Conservation (phyloP, 805 yeast species). For the Sugiyamaella qingdaonensis region DNA sequence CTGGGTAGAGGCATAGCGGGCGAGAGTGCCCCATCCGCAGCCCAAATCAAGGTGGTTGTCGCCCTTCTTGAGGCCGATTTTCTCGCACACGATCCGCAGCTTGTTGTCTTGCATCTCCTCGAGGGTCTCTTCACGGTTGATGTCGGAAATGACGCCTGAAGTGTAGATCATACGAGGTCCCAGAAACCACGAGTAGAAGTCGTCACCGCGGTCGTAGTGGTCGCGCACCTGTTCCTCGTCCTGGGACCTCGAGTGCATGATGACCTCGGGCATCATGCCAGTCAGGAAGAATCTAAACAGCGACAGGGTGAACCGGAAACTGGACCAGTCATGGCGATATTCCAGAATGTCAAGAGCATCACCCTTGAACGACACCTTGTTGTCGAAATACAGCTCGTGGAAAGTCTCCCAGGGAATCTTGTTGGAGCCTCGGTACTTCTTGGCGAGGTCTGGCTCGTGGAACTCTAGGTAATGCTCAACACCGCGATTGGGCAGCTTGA, state of each 20-base stretch:
- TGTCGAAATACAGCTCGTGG: constrained; percentile 80
- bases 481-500: constrained; percentile 67
- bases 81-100: constrained; percentile 80
- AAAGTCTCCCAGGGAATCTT: constrained; percentile 92
- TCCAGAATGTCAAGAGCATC: constrained; percentile 81
- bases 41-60: constrained; percentile 81
- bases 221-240: constrained; percentile 96
- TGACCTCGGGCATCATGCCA: constrained; percentile 90
- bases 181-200: constrained; percentile 87
- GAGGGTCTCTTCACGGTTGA: constrained; percentile 63
- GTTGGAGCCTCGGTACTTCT: constrained; percentile 63
- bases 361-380: constrained; percentile 82
- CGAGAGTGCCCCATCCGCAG: constrained; percentile 96
- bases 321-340: constrained; percentile 88
- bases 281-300: constrained; percentile 76
- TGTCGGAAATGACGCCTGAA: constrained; percentile 76
- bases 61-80: constrained; percentile 67
- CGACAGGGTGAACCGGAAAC: constrained; percentile 69
- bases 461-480: constrained; percentile 76
- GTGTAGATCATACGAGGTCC: constrained; percentile 96
- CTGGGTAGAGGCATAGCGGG: constrained; percentile 74
- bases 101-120: constrained; percentile 80
- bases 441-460: constrained; percentile 65
- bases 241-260: constrained; percentile 86
- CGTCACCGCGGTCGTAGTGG: constrained; percentile 95